Evolutionary conservation across 108 stramenopile genomes (phyloP).

Genomic region (Fragilaria crotonensis): DNA sequence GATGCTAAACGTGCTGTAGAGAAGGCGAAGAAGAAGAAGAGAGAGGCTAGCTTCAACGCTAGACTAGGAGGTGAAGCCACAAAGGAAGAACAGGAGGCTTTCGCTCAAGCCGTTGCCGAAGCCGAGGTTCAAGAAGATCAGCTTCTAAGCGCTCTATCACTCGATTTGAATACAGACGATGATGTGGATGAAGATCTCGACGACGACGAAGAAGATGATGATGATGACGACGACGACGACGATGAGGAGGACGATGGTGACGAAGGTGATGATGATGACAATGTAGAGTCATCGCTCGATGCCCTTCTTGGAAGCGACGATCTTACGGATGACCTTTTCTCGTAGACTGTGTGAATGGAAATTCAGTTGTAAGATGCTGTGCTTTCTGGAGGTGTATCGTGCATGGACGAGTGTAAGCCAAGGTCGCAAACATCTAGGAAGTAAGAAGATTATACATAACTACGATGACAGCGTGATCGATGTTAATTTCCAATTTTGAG

Average conservation of each 20-base stretch:
- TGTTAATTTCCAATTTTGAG: too few relatives aligned
- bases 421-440: too few relatives aligned
- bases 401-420: too few relatives aligned
- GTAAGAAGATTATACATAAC: too few relatives aligned
- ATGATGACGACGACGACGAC: constrained; percentile 13
- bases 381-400: too few relatives aligned
- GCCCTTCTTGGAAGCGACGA: constrained; percentile 66
- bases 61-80: constrained; percentile 14
- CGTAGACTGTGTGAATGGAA: constrained; percentile 29
- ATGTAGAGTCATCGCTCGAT: constrained; percentile 65
- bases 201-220: constrained; percentile 7
- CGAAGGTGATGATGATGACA: constrained; percentile 51
- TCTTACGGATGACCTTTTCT: constrained; percentile 70
- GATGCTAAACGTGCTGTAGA: constrained; percentile 62
- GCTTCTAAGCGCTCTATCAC: neutral
- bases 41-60: constrained; percentile 21
- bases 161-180: constrained; percentile 5
- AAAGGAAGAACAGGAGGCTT: constrained; percentile 15
- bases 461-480: too few relatives aligned
- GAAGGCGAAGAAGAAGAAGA: constrained; percentile 66
- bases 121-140: constrained; percentile 7
- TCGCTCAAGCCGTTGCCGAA: constrained; percentile 18
- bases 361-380: neutral
- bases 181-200: constrained; percentile 17
- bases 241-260: constrained; percentile 36